Evolutionary conservation across 495 filamentous ascomycete genomes (phyloP).

Genomic region (Penicillium psychrofluorescens): DNA sequence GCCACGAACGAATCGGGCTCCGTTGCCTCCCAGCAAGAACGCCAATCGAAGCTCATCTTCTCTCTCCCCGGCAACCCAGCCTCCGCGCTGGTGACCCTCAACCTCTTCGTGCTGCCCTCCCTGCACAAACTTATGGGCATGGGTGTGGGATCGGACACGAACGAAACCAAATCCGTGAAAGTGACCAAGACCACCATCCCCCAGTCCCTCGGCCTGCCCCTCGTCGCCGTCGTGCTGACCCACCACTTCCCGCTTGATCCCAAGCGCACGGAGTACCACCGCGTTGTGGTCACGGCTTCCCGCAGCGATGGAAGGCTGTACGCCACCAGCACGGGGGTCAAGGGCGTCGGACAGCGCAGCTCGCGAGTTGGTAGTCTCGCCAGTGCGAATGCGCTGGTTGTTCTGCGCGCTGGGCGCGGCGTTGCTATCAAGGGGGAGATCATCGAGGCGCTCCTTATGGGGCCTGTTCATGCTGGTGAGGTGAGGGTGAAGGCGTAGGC

Average conservation of each 20-base stretch:
- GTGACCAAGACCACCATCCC: too few relatives aligned
- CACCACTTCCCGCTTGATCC: conserved; percentile 68
- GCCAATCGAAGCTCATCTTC: conserved; percentile 68
- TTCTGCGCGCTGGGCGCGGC: conserved; percentile 54
- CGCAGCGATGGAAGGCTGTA: conserved; percentile 59
- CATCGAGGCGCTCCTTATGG: conserved; percentile 43
- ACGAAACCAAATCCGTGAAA: too few relatives aligned
- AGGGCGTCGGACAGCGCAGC: conserved; percentile 62
- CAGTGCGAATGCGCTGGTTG: conserved; percentile 79
- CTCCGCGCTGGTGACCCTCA: conserved; percentile 83
- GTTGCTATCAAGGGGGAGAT: conserved; percentile 43
- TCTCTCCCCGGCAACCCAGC: conserved; percentile 92
- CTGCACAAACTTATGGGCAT: conserved; percentile 60
- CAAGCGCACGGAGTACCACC: conserved; percentile 78
- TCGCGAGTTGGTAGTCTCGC: conserved; percentile 82
- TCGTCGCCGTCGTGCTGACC: conserved; percentile 60
- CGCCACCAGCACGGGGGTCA: conserved; percentile 75
- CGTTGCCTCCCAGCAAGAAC: conserved; percentile 37
- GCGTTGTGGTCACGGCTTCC: conserved; percentile 56
- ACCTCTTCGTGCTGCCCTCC: conserved; percentile 87
- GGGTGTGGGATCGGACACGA: conserved; percentile 18
- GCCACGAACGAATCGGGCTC: conserved; percentile 5
- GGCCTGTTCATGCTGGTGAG: not conserved
- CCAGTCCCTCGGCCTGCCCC: conserved; percentile 51
- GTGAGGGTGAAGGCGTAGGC: conserved; percentile 46